Percentiles rank a stretch among this genome's conserved stretches.
phyloP scores from a whole-genome alignment of 441 rosid genomes.

The Gossypium gossypioides region DNA sequence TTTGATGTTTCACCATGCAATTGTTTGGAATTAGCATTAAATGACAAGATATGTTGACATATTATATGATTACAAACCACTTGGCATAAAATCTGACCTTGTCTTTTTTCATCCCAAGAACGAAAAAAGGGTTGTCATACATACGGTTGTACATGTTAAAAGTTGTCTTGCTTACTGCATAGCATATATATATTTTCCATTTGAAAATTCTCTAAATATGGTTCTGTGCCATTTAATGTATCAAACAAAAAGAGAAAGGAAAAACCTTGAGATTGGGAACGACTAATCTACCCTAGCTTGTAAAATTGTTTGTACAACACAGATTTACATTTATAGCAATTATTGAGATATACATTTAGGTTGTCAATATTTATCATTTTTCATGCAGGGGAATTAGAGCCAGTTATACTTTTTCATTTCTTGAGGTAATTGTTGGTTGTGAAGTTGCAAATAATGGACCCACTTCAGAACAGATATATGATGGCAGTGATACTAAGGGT shows the following conservation, averaged over 20 bases:
- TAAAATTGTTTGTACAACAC: not conserved
- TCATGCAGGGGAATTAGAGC: conserved; percentile 70
- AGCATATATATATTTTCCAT: not conserved
- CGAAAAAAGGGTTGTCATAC: not conserved
- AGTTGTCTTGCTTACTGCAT: not conserved
- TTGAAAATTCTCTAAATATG: not conserved
- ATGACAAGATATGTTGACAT: not conserved
- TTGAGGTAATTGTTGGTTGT: conserved; percentile 82
- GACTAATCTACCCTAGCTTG: not conserved
- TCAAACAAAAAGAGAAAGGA: not conserved
- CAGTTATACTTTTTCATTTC: conserved; percentile 56
- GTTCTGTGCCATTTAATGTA: not conserved
- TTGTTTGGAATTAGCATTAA: not conserved
- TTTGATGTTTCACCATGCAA: not conserved
- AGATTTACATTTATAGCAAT: conserved; percentile 6
- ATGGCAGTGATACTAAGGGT: conserved; percentile 18
- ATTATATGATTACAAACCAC: not conserved
- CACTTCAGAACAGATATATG: conserved; percentile 22
- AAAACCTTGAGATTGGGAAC: not conserved
- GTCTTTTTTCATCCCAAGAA: not conserved
- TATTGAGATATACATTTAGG: conserved; percentile 6
- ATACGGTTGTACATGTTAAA: not conserved
- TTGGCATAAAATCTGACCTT: not conserved
- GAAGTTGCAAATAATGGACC: conserved; percentile 36
- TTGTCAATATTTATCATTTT: conserved; percentile 15